A percentile compares a stretch with the other conserved stretches of the same genome.
These are phyloP conservation scores for Boletellus emodensis DNA, from an alignment of 768 basidiomycete genomes.

Conservation along the genomic window DNA sequence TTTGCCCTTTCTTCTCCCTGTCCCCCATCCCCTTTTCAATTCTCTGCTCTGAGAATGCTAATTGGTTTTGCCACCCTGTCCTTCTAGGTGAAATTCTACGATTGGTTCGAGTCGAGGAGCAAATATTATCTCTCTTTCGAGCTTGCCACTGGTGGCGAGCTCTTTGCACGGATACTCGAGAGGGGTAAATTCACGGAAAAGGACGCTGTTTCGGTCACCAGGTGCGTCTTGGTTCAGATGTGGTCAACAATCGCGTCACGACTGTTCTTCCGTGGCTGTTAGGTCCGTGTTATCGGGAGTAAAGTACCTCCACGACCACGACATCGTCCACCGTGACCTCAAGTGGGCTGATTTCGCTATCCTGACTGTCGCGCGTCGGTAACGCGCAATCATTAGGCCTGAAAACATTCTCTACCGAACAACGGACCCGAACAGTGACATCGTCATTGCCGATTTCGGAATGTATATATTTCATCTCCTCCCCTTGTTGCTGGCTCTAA, in stretches of 20 bases:
- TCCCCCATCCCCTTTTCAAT: no score
- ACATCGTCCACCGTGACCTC: slow-evolving; percentile 94
- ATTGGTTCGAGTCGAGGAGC: slow-evolving; percentile 91
- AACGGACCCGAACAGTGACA: slow-evolving; percentile 66
- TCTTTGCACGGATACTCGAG: slow-evolving; percentile 83
- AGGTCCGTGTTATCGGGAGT: slow-evolving; percentile 86
- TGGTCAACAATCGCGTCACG: background rate
- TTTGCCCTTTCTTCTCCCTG: background rate
- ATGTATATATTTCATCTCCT: slow-evolving; percentile 53
- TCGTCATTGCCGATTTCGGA: slow-evolving; percentile 97
- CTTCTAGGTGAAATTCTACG: slow-evolving; percentile 87
- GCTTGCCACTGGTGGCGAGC: slow-evolving; percentile 89
- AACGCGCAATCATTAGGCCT: slow-evolving; percentile 47
- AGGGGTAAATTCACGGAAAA: slow-evolving; percentile 92
- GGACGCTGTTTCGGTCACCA: slow-evolving; percentile 76
- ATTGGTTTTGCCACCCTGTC: background rate
- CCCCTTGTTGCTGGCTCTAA: background rate
- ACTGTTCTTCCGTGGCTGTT: background rate
- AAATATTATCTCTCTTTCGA: slow-evolving; percentile 98
- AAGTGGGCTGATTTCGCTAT: slow-evolving; percentile 50
- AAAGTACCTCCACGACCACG: slow-evolving; percentile 83
- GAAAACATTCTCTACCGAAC: slow-evolving; percentile 95
- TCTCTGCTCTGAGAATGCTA: no score
- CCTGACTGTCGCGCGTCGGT: background rate
- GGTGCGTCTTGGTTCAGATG: slow-evolving; percentile 40